Percentiles rank a stretch among this genome's conserved stretches.
Evolutionary conservation across 2,329 filamentous ascomycete genomes (phyloP).

Genomic region (Aspergillus quadrilineatus): DNA sequence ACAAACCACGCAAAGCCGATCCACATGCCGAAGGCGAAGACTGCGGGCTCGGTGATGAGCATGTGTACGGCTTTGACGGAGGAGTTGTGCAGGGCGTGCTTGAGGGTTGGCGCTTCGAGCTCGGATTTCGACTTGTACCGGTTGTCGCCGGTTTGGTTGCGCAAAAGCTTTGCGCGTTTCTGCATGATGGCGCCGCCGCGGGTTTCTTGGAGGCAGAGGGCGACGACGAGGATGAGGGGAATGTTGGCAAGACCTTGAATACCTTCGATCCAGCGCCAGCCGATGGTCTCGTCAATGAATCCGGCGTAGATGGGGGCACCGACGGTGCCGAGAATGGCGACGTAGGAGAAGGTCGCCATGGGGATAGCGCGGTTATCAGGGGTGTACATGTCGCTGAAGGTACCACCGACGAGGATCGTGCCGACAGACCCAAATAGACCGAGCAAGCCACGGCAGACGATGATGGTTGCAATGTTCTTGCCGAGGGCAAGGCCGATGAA

Average conservation of each 20-base stretch:
- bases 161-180: constrained; percentile 51
- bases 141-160: constrained; percentile 49
- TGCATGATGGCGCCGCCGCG: constrained; percentile 49
- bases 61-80: constrained; percentile 55
- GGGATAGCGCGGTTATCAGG: constrained; percentile 47
- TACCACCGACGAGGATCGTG: constrained; percentile 52
- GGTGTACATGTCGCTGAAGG: constrained; percentile 52
- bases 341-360: constrained; percentile 51
- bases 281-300: constrained; percentile 54
- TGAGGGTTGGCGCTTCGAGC: constrained; percentile 51
- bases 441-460: constrained; percentile 49
- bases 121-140: constrained; percentile 54
- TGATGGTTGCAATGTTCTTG: constrained; percentile 50
- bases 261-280: constrained; percentile 56
- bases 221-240: constrained; percentile 47
- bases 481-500: constrained; percentile 52
- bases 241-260: constrained; percentile 55
- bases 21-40: constrained; percentile 53
- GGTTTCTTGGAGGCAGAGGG: constrained; percentile 48
- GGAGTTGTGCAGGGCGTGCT: constrained; percentile 42
- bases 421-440: constrained; percentile 53
- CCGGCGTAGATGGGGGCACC: constrained; percentile 55
- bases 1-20: constrained; percentile 56
- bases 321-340: constrained; percentile 54
- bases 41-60: constrained; percentile 51